phyloP scores from a whole-genome alignment of 73 alveolate species.

The Tetrahymena malaccensis region DNA sequence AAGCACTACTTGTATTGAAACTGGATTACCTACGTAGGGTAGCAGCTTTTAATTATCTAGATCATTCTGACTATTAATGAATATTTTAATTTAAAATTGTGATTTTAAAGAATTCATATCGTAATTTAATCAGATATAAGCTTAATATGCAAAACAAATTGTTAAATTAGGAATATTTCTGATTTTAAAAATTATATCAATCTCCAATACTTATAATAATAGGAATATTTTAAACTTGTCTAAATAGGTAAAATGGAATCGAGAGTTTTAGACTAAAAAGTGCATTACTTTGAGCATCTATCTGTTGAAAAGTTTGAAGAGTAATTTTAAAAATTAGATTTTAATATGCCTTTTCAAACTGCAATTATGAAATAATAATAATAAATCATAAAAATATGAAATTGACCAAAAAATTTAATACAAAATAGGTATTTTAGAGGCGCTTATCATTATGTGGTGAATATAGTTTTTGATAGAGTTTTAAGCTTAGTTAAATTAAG shows the following conservation, averaged over 20 bases:
- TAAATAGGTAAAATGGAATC: background rate
- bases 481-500: background rate
- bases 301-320: background rate
- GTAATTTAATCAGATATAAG: background rate
- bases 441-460: background rate
- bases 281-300: background rate
- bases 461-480: background rate
- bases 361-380: background rate
- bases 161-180: background rate
- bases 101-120: background rate
- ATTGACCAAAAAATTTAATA: too few relatives aligned
- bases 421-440: background rate
- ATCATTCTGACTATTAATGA: background rate
- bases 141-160: background rate
- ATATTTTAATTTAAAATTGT: background rate
- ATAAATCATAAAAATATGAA: background rate
- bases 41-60: background rate
- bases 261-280: background rate
- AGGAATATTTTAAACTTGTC: background rate
- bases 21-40: background rate
- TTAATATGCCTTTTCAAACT: background rate
- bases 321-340: background rate
- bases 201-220: too few relatives aligned
- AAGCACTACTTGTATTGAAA: background rate
- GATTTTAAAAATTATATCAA: background rate